Base-by-base conservation (phyloP, 352 stramenopile genomes). In the Globisporangium middletonii region DNA sequence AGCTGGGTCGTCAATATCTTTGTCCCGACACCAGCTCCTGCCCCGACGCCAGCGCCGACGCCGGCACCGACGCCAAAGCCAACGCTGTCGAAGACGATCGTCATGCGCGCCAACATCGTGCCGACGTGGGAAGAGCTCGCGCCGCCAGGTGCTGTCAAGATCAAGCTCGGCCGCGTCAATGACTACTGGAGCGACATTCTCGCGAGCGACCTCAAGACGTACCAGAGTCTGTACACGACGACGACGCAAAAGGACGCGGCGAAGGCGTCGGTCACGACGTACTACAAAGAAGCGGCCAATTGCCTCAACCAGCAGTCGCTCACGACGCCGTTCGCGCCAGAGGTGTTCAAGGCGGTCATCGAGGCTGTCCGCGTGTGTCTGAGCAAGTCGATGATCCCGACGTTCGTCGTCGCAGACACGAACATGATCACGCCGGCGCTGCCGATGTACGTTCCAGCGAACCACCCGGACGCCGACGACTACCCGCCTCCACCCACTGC, bases 401-500 rank as follows among this genome's bases (percentile, higher is more conserved):
- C 6, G 16, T 60, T 60, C 26, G 46, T 54, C 9, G 45, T 60
- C 26, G 13, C 15, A 4, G 55, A 54, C 2, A 43, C 55, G 1
- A 60, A 48, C 26, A 49, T 42, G 8, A 26, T 60, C 23, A 43
- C 47, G 7, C 55, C 46, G 1, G 9, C 27, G 16, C 23, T 55
- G 8, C 50, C 55, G 18, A 54, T 28, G 8, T 60, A 60, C 46
- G 27, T 55, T 13, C 55, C 55, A 6, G 50, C n/a, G 1, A 18
- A 55, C 3, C 30, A 60, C 16, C 37, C 55, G 23, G 55, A 60
- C 7, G 3, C 47, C 2, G 46, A 53, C 37, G 46, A 60, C 35
- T 52, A 55, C 46, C 12, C 54, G 12, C 23, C 26, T 19, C 19
- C 37, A 23, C 30, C 37, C 0, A 38, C 46, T 3, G 37, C 43